These are phyloP conservation scores for Penicillium longicatenatum DNA, from an alignment of 495 filamentous ascomycete genomes.

Conservation along the genomic window DNA sequence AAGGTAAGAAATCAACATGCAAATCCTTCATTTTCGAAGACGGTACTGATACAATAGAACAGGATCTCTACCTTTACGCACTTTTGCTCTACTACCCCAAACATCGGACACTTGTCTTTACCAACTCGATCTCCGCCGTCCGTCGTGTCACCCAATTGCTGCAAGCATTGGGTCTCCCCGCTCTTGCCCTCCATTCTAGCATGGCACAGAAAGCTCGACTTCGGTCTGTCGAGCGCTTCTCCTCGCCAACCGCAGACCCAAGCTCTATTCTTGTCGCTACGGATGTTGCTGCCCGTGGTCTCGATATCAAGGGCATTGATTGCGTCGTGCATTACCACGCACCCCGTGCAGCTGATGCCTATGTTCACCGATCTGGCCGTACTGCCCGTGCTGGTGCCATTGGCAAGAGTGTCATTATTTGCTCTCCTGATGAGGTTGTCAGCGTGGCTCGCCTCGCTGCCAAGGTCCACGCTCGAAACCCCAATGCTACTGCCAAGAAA, in stretches of 20 bases:
- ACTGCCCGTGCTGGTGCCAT: constrained; percentile 80
- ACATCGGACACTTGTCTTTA: constrained; percentile 80
- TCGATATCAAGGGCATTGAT: constrained; percentile 89
- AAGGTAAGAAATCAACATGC: constrained; percentile 57
- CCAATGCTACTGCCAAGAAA: constrained; percentile 50
- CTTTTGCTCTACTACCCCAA: constrained; percentile 81
- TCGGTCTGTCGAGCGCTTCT: constrained; percentile 89
- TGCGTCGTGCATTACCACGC: constrained; percentile 94
- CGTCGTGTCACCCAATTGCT: constrained; percentile 84
- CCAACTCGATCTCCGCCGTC: constrained; percentile 93
- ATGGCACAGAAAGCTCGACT: constrained; percentile 98
- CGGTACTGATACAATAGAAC: constrained; percentile 3
- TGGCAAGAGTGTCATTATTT: constrained; percentile 83
- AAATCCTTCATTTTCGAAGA: constrained; percentile 7
- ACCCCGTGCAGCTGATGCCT: constrained; percentile 86
- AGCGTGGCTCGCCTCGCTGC: constrained; percentile 80
- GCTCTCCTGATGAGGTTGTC: constrained; percentile 85
- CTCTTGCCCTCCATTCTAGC: constrained; percentile 80
- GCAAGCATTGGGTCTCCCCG: constrained; percentile 77
- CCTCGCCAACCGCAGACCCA: constrained; percentile 55
- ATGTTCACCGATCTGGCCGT: constrained; percentile 93
- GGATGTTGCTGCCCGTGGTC: constrained; percentile 93
- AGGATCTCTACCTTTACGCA: constrained; percentile 92
- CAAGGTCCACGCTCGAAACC: constrained; percentile 72
- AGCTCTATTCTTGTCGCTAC: constrained; percentile 85